These are phyloP conservation scores for Epichloe gansuensis DNA, from an alignment of 2,329 filamentous ascomycete species.

Conservation along the genomic window DNA sequence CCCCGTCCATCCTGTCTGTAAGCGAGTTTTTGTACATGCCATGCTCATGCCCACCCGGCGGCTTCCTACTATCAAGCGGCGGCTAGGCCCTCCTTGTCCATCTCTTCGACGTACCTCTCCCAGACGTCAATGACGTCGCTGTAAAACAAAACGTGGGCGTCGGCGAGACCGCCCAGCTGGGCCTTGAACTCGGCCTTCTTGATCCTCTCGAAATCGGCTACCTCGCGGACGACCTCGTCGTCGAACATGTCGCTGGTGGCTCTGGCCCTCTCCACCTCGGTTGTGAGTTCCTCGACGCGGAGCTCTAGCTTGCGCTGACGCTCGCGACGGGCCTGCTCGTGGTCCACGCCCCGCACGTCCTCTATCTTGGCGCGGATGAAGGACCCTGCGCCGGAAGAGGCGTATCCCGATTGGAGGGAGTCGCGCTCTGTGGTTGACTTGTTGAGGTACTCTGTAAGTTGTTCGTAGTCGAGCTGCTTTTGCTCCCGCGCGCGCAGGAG, in stretches of 20 bases:
- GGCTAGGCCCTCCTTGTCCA: constrained; percentile 52
- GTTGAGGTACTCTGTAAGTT: constrained; percentile 86
- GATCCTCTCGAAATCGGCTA: constrained; percentile 89
- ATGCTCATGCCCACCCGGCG: no score
- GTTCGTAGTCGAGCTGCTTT: constrained; percentile 96
- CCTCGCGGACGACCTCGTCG: constrained; percentile 88
- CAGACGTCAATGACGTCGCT: constrained; percentile 66
- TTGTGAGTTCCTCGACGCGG: constrained; percentile 80
- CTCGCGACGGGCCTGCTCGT: constrained; percentile 81
- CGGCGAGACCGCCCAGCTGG: constrained; percentile 70
- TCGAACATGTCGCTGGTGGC: constrained; percentile 86
- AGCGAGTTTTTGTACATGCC: no score
- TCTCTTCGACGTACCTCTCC: constrained; percentile 81
- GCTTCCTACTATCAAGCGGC: constrained; percentile 4
- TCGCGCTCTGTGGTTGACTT: constrained; percentile 84
- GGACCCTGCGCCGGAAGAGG: constrained; percentile 48
- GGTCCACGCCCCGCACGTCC: constrained; percentile 91
- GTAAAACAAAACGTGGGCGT: constrained; percentile 81
- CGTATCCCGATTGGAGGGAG: constrained; percentile 50
- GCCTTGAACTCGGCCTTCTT: constrained; percentile 86
- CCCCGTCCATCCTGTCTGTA: no score
- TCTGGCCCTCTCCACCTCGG: constrained; percentile 78
- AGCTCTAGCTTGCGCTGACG: constrained; percentile 81
- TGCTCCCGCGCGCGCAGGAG: constrained; percentile 89
- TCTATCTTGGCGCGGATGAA: constrained; percentile 93